Conservation (phyloP, 2,329 filamentous ascomycete species). For the Trichophaea hybrida region DNA sequence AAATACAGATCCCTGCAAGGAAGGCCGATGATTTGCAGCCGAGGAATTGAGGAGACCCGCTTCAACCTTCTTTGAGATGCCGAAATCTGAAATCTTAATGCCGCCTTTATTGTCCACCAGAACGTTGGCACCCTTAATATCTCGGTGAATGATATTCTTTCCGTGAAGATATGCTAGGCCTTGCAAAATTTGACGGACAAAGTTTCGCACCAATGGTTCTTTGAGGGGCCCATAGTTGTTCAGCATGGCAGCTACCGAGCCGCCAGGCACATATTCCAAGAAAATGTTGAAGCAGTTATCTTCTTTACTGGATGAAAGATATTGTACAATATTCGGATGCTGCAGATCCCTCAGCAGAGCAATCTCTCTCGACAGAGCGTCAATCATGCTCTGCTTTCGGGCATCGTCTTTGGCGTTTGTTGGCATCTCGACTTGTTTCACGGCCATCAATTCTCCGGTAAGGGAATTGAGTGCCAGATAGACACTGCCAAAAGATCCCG, state of each 20-base stretch:
- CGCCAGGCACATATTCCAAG: conserved; percentile 94
- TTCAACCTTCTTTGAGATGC: conserved; percentile 95
- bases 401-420: conserved; percentile 67
- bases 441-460: conserved; percentile 91
- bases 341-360: conserved; percentile 83
- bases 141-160: conserved; percentile 90
- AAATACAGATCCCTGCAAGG: conserved; percentile 91
- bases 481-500: conserved; percentile 91
- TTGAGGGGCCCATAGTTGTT: conserved; percentile 93
- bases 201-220: conserved; percentile 87
- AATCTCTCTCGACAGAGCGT: conserved; percentile 92
- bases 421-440: conserved; percentile 93
- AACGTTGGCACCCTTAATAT: conserved; percentile 98
- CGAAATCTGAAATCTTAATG: conserved; percentile 98
- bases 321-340: conserved; percentile 95
- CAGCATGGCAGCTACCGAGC: conserved; percentile 95
- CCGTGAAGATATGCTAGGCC: conserved; percentile 88
- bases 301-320: conserved; percentile 86
- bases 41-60: conserved; percentile 64
- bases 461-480: conserved; percentile 91
- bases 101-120: conserved; percentile 97
- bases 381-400: conserved; percentile 95
- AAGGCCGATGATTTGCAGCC: conserved; percentile 51
- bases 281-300: conserved; percentile 95
- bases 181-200: conserved; percentile 86